A percentile compares a stretch with the other conserved stretches of the same genome.
These are phyloP conservation scores for Lentinula lateritia DNA, from an alignment of 768 basidiomycete species.

Conservation along the genomic window DNA sequence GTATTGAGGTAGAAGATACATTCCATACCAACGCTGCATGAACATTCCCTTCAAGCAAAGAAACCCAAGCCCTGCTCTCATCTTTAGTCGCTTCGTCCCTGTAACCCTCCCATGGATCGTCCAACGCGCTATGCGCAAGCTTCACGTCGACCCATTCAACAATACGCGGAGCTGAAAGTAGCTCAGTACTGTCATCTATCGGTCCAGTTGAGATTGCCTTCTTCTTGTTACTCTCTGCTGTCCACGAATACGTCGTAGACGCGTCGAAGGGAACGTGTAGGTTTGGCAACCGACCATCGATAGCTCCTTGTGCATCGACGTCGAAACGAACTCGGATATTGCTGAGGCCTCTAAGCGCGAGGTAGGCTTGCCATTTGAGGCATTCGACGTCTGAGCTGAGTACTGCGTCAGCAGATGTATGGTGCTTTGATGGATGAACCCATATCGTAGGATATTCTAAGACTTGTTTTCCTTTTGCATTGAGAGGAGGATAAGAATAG, in stretches of 20 bases:
- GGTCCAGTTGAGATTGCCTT: conserved; percentile 7
- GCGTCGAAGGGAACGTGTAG: conserved; percentile 47
- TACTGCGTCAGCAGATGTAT: background rate
- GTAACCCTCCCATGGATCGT: conserved; percentile 61
- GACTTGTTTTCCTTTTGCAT: conserved; percentile 18
- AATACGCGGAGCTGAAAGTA: conserved; percentile 64
- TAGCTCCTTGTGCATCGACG: conserved; percentile 61
- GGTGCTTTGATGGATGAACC: conserved; percentile 38
- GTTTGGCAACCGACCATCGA: conserved; percentile 66
- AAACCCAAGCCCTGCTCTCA: conserved; percentile 80
- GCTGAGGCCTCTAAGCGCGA: conserved; percentile 39
- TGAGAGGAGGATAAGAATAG: conserved; percentile 40
- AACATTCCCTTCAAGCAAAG: conserved; percentile 70
- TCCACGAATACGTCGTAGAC: conserved; percentile 10
- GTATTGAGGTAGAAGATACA: conserved; percentile 2
- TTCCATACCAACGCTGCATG: conserved; percentile 67
- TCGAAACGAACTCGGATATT: conserved; percentile 59
- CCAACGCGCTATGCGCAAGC: conserved; percentile 30
- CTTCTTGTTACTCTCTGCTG: conserved; percentile 15
- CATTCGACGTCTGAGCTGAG: conserved; percentile 51
- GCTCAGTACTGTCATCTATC: conserved; percentile 31
- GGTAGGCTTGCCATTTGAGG: conserved; percentile 85
- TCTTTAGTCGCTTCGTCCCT: conserved; percentile 50
- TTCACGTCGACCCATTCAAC: conserved; percentile 67
- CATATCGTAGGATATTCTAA: conserved; percentile 48